Evolutionary conservation across 1,139 yeast genomes (phyloP).

Genomic region (Lodderomyces jiufengensis): DNA sequence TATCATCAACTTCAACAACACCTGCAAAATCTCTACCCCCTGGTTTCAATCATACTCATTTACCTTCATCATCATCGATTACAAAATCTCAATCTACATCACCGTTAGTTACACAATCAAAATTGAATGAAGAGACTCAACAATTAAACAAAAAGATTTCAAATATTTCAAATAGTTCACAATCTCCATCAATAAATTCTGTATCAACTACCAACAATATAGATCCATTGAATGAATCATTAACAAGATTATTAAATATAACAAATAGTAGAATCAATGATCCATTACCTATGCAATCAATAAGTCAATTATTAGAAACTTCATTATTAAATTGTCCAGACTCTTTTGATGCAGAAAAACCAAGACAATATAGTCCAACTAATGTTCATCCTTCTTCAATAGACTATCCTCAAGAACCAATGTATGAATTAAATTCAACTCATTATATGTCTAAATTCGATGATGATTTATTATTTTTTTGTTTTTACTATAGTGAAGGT

Average conservation of each 20-base stretch:
- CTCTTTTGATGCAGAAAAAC: conserved; percentile 84
- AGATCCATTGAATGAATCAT: conserved; percentile 27
- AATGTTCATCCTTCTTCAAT: conserved; percentile 88
- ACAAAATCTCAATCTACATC: conserved; percentile 35
- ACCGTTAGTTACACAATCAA: conserved; percentile 16
- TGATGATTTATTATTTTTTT: conserved; percentile 84
- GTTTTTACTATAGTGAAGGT: conserved; percentile 73
- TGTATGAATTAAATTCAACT: conserved; percentile 51
- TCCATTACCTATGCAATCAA: conserved; percentile 57
- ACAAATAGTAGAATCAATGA: conserved; percentile 34
- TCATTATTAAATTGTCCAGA: conserved; percentile 91
- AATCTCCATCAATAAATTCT: no score
- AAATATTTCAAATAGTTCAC: conserved; percentile 5
- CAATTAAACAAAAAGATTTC: conserved; percentile 8
- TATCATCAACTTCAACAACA: conserved; percentile 10
- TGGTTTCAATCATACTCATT: conserved; percentile 18
- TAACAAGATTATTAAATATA: conserved; percentile 28
- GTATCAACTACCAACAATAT: conserved; percentile 12
- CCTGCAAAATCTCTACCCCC: conserved; percentile 22
- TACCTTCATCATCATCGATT: conserved; percentile 9
- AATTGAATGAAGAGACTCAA: conserved; percentile 6
- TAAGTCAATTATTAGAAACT: conserved; percentile 60
- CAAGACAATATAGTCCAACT: conserved; percentile 73
- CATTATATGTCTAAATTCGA: conserved; percentile 70
- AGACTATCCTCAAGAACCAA: conserved; percentile 90